Evolutionary conservation across 768 basidiomycete genomes (phyloP), one percentile per base, ranked within the genome.

Genomic region (Crucibulum laeve): DNA sequence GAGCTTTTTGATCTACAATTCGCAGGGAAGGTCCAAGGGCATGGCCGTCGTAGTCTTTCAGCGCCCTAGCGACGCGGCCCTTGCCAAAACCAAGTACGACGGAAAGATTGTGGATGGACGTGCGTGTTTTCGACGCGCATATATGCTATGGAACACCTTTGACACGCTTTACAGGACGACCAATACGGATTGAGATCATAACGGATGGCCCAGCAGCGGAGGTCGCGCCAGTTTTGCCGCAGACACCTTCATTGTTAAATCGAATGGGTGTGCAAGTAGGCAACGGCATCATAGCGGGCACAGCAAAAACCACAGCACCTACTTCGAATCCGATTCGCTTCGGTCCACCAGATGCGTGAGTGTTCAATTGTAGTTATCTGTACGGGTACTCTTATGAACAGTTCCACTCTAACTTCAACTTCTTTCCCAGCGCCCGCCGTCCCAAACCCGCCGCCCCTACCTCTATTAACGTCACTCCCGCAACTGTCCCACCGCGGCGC

Each of bases 1-100:
- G 30, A 71, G 67, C 21, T 84, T 89, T 48, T 53, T 89, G 53
- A 73, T 88, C 14, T 84, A 85, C 66, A 90, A 89, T 59, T 79
- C 77, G 2, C 80, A 87, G 53, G 87, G 80, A 0, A 73, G 70
- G 42, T 84, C 86, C 35, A 88, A 86, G 54, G 87, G 87, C 15
- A 88, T 89, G 86, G 87, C 87, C 2, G 60, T 90, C 11, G 82
- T 89, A 2, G 54, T 68, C 0, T 90, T 90, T 53, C 73, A 80
- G 51, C 74, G 81, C 24, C 48, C 74, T 5, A 79, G 71, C 1
- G 84, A 87, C 60, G 87, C 87, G 5, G 64, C 58, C 1, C 49
- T 77, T 30, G 87, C 87, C 6, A 74, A 76, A 28, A 57, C 67
- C 19, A 88, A 85, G 62, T 90, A 86, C 53, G 70, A 89, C 51